Base-by-base conservation (phyloP, 345 rosid genomes). In the Atalantia buxifolia region DNA sequence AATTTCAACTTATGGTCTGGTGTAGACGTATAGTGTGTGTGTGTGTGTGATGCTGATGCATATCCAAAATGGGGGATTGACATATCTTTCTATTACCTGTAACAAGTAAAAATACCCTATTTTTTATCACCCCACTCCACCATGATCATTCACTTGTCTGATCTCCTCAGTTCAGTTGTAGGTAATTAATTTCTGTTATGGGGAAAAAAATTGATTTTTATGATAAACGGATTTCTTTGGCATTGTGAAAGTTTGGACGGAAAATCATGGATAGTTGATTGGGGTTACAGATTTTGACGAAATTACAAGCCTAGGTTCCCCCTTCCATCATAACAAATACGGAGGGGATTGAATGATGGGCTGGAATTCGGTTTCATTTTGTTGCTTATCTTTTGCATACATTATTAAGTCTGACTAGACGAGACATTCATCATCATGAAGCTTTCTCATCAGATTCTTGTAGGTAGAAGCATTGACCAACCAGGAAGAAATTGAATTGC, bases 391-490 rank as follows among this genome's bases (percentile, higher is more conserved):
- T 14, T 71, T 71, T 1, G 9, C 38, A 28, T 70, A 9, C 74
- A 8, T 50, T 7, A 25, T 50, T 7, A 25, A 28, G 16, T 70
- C 74, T 13, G 16, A 45, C 35, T 25, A 10, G 24, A 50, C 10
- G 18, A 13, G 27, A 38, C 12, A 68, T 40, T n/a, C 56, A 24
- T 25, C 61, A 18, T 21, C 31, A 48, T 65, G 63, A 6, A 38
- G 62, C 61, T n/a, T 72, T 22, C 22, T 75, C 28, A 16, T 75
- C 21, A 48, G 66, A 28, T 36, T 42, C 57, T 19, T 76, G 14
- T 64, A 88, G 98, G 97, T 94, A 71, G 97, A 94, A 86, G 77
- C 90, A 75, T 83, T 90, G 79, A 90, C 92, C 19, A 92, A 94
- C 40, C 84, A 91, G 77, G 98, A 92, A 79, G 98, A 92, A 65